phyloP scores from a whole-genome alignment of 306 rosid species.

The Chamaecrista fasciculata region DNA sequence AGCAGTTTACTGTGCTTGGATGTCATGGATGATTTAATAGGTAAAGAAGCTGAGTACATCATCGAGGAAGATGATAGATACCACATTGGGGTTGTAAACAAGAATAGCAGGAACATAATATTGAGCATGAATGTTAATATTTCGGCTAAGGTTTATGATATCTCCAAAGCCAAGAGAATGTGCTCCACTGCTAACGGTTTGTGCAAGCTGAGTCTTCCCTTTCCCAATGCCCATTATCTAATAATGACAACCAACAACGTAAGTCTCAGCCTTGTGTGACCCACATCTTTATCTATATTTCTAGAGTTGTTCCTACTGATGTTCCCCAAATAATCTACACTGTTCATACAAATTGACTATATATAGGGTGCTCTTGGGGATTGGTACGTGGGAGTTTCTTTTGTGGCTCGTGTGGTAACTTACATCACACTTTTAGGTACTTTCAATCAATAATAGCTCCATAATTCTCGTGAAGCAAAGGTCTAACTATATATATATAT shows the following conservation, averaged over 20 bases:
- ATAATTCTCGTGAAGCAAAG: not conserved
- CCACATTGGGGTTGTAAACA: conserved; percentile 55
- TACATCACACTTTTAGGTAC: conserved; percentile 65
- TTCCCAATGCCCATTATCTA: conserved; percentile 55
- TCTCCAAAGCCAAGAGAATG: conserved; percentile 49
- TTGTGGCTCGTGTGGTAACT: conserved; percentile 42
- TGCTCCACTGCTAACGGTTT: conserved; percentile 53
- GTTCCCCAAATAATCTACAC: not conserved
- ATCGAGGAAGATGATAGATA: conserved; percentile 64
- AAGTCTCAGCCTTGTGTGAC: conserved; percentile 20
- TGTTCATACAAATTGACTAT: conserved; percentile 23
- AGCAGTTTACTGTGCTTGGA: not conserved
- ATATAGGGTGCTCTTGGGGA: conserved; percentile 47
- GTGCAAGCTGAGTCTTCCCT: conserved; percentile 46
- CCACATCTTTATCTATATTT: not conserved
- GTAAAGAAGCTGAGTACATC: conserved; percentile 48
- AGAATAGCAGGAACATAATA: conserved; percentile 47
- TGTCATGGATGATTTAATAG: conserved; percentile 32
- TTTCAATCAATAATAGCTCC: not conserved
- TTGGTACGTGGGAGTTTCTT: conserved; percentile 48
- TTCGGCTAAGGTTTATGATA: conserved; percentile 65
- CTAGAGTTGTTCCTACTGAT: conserved; percentile 3
- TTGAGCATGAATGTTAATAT: conserved; percentile 40
- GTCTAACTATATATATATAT: not conserved
- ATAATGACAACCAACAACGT: conserved; percentile 52